Percentiles rank a stretch among this genome's conserved stretches.
phyloP scores from a whole-genome alignment of 2,329 filamentous ascomycete genomes.

The Penicillium olsonii region DNA sequence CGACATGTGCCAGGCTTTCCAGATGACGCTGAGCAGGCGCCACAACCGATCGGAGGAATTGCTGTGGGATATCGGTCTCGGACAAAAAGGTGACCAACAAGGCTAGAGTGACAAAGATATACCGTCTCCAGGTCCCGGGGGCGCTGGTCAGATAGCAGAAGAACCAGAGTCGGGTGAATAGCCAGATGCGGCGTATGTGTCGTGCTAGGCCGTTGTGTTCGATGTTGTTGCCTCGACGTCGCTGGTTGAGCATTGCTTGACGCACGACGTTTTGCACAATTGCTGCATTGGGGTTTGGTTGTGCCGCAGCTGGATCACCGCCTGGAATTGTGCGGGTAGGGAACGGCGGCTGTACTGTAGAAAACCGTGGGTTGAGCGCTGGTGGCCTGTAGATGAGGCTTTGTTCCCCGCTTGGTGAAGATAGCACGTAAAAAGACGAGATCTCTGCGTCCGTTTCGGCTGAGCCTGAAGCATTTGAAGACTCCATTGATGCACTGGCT shows the following conservation, averaged over 20 bases:
- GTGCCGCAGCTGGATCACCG: slow-evolving; percentile 10
- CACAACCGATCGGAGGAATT: slow-evolving; percentile 36
- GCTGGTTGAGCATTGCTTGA: slow-evolving; percentile 35
- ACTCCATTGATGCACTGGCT: not conserved
- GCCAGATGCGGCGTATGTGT: slow-evolving; percentile 53
- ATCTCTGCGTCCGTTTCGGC: not conserved
- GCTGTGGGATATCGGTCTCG: slow-evolving; percentile 41
- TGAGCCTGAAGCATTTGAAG: not conserved
- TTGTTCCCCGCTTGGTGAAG: not conserved
- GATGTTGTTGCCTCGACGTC: slow-evolving; percentile 18
- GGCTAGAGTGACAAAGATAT: slow-evolving; percentile 41
- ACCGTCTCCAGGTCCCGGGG: slow-evolving; percentile 48
- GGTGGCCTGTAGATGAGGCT: not conserved
- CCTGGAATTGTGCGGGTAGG: not conserved
- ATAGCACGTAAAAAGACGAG: not conserved
- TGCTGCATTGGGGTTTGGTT: slow-evolving; percentile 18
- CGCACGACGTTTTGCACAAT: slow-evolving; percentile 35
- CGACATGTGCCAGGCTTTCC: slow-evolving; percentile 43
- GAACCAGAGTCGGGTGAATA: slow-evolving; percentile 59
- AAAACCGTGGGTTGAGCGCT: not conserved
- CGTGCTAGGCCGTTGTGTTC: slow-evolving; percentile 42
- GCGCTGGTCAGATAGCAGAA: slow-evolving; percentile 61
- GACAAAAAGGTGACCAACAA: slow-evolving; percentile 44
- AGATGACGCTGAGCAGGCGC: slow-evolving; percentile 47
- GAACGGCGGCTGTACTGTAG: not conserved